Evolutionary conservation across 2,329 filamentous ascomycete genomes (phyloP), one percentile per base, ranked within the genome.

Genomic region (Colletotrichum simmondsii): DNA sequence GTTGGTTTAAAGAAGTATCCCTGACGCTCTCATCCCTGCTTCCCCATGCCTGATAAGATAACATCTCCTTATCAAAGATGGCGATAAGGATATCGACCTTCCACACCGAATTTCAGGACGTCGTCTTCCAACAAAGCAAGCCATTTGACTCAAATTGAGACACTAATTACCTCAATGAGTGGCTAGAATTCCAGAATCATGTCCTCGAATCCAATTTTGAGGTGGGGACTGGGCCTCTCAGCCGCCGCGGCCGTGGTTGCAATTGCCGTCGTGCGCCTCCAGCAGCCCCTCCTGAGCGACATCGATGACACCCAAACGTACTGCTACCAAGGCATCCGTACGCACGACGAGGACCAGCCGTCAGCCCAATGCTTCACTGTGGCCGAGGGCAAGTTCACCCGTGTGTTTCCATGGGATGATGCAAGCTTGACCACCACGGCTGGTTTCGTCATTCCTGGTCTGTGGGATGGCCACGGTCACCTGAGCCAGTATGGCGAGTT

Each of bases 381-480:
- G 2, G 78, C 78, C 1, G 80, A 86, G 53, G 90, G 90, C 0
- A 80, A 82, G 14, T 91, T 92, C 75, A 81, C 81, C 0, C 80
- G 83, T 5, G 85, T 92, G 0, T 86, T 87, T 56, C 71, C 80
- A n/a, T 81, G 81, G 3, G 76, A 75, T 3, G 76, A 78, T 19
- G 78, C 77, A 10, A 79, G 78, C 0, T 76, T 71, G 30, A 66
- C 74, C 5, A 68, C 68, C 2, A 74, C 83, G 14, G 75, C 80
- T 5, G 91, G 90, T 0, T 86, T 89, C 75, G 91, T 88, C 2
- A 88, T 93, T 30, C 92, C 92, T 0, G 92, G 92, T 0, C 83
- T 94, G 2, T 93, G 92, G 89, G 92, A 94, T 75, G 92, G 91
- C 0, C 92, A 94, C 78, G 92, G 91, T 0, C 92, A 94, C 78